These are phyloP conservation scores for Psilocybe subaeruginosa DNA, from an alignment of 768 basidiomycete genomes.

Conservation along the genomic window DNA sequence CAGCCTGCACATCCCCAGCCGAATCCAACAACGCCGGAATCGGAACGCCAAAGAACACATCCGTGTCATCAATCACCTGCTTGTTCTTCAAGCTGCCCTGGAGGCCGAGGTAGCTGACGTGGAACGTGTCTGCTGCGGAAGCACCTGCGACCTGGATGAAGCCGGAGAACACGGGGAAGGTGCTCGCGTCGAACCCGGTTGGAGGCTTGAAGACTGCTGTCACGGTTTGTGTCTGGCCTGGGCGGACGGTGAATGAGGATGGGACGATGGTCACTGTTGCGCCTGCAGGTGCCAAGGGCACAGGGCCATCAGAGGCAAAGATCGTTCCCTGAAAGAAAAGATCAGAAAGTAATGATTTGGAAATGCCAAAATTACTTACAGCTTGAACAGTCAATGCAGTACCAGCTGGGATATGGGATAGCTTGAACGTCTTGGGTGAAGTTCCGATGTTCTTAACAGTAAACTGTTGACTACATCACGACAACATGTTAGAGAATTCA, in stretches of 20 bases:
- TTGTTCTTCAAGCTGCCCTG: slow-evolving; percentile 47
- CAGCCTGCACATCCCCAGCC: slow-evolving; percentile 40
- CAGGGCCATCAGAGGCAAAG: slow-evolving; percentile 49
- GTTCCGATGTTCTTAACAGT: slow-evolving; percentile 54
- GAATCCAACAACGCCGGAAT: slow-evolving; percentile 46
- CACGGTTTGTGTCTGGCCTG: slow-evolving; percentile 44
- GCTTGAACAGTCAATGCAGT: slow-evolving; percentile 50
- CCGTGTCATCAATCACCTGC: slow-evolving; percentile 54
- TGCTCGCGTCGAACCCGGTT: slow-evolving; percentile 39
- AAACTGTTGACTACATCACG: slow-evolving; percentile 43
- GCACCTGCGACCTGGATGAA: slow-evolving; percentile 50
- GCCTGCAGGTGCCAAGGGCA: slow-evolving; percentile 46
- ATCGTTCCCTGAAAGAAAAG: slow-evolving; percentile 34
- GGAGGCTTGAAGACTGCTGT: slow-evolving; percentile 51
- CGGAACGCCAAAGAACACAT: slow-evolving; percentile 45
- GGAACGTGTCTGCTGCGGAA: slow-evolving; percentile 32
- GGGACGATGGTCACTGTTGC: slow-evolving; percentile 52
- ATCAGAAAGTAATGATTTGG: neutral
- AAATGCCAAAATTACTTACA: slow-evolving; percentile 24
- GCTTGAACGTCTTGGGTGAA: slow-evolving; percentile 42
- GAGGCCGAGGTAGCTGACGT: slow-evolving; percentile 51
- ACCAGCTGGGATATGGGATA: slow-evolving; percentile 60
- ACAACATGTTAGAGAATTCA: neutral
- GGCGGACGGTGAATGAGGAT: slow-evolving; percentile 44
- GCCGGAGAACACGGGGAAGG: slow-evolving; percentile 63